Percentiles rank a stretch among this genome's conserved stretches.
Evolutionary conservation across 129 eudicot species (phyloP).

Genomic region (Gnaphalium uliginosum): DNA sequence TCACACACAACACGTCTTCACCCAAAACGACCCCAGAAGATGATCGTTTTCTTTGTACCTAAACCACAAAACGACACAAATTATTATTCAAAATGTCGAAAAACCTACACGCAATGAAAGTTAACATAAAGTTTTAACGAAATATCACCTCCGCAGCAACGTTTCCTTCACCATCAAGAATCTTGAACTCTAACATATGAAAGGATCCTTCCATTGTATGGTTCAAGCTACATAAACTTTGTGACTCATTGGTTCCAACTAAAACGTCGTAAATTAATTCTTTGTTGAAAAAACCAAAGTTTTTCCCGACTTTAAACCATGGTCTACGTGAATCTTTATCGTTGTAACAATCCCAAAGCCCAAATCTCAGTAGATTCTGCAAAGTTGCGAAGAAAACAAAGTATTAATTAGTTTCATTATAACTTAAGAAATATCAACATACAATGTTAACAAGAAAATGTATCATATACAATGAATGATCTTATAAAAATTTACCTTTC

Average conservation of each 20-base stretch:
- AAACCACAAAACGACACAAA: not conserved
- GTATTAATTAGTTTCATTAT: not conserved
- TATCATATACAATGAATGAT: not conserved
- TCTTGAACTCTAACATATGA: slow-evolving; percentile 47
- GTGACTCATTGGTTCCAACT: slow-evolving; percentile 26
- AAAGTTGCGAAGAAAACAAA: not conserved
- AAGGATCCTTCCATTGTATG: slow-evolving; percentile 46
- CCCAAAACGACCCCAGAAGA: slow-evolving; percentile 58
- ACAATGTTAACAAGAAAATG: not conserved
- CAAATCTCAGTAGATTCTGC: slow-evolving; percentile 48
- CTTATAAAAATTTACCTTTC: slow-evolving; percentile 41
- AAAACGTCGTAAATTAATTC: slow-evolving; percentile 36
- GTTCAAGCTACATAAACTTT: slow-evolving; percentile 14
- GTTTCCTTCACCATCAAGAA: slow-evolving; percentile 39
- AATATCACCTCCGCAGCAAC: slow-evolving; percentile 46
- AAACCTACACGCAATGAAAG: not conserved
- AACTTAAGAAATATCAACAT: not conserved
- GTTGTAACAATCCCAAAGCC: slow-evolving; percentile 62
- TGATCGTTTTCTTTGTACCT: slow-evolving; percentile 56
- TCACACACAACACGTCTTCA: slow-evolving; percentile 58
- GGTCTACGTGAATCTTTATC: slow-evolving; percentile 38
- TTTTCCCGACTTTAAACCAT: slow-evolving; percentile 64
- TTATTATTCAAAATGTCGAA: not conserved
- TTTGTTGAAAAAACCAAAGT: slow-evolving; percentile 32
- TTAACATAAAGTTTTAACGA: not conserved